These are phyloP conservation scores for Plasmodium vinckei DNA, from an alignment of 169 alveolate genomes.

Conservation along the genomic window DNA sequence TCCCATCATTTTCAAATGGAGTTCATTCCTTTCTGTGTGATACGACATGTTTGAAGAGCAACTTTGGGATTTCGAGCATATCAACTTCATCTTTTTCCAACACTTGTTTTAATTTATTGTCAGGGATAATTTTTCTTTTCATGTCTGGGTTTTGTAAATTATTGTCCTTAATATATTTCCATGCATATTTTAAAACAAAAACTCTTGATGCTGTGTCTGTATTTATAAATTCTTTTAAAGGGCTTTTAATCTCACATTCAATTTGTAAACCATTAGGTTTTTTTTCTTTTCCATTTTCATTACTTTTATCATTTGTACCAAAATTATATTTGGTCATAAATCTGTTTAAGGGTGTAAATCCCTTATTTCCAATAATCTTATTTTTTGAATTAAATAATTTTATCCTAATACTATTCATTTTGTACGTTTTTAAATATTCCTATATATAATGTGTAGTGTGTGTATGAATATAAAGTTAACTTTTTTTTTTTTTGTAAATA, in stretches of 20 bases:
- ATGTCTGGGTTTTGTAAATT: conserved; percentile 72
- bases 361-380: too few relatives aligned
- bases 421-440: too few relatives aligned
- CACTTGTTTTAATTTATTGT: conserved; percentile 51
- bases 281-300: conserved; percentile 28
- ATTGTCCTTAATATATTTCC: conserved; percentile 76
- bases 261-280: conserved; percentile 73
- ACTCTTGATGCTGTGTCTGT: conserved; percentile 65
- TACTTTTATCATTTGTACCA: too few relatives aligned
- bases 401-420: too few relatives aligned
- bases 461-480: too few relatives aligned
- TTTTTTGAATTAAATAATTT: too few relatives aligned
- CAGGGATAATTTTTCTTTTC: conserved; percentile 66
- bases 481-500: too few relatives aligned
- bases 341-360: too few relatives aligned
- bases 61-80: conserved; percentile 61
- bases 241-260: conserved; percentile 69
- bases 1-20: too few relatives aligned
- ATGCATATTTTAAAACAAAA: conserved; percentile 61
- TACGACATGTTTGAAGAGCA: conserved; percentile 33
- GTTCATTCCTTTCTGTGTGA: conserved; percentile 43
- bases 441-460: too few relatives aligned
- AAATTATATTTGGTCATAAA: too few relatives aligned
- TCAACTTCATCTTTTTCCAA: conserved; percentile 71
- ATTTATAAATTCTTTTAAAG: conserved; percentile 59